Percentiles rank a stretch among this genome's conserved stretches.
phyloP scores from a whole-genome alignment of 2,329 filamentous ascomycete species.

The Aspergillus pseudoterreus region DNA sequence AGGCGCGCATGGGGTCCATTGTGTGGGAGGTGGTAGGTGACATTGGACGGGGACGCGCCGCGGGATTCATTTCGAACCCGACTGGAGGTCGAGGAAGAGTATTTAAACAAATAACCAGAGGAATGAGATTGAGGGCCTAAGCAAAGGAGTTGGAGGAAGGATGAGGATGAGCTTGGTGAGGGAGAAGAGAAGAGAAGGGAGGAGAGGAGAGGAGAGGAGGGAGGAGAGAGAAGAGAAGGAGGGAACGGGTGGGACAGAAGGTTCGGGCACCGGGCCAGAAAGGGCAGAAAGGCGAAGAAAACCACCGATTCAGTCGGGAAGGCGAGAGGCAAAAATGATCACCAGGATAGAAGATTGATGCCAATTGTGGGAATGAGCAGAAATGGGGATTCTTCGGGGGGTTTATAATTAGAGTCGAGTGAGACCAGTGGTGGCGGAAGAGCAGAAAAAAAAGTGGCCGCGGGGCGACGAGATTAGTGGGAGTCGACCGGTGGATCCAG shows the following conservation, averaged over 20 bases:
- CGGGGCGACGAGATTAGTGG: too few relatives aligned
- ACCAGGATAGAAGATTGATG: too few relatives aligned
- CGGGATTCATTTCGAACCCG: constrained; percentile 25
- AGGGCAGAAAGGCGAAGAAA: background rate
- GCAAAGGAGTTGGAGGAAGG: background rate
- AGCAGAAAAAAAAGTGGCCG: too few relatives aligned
- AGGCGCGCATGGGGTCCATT: constrained; percentile 38
- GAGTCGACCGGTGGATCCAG: too few relatives aligned
- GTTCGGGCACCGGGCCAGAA: constrained; percentile 15
- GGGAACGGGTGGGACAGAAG: background rate
- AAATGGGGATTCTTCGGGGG: too few relatives aligned
- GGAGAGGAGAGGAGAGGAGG: background rate
- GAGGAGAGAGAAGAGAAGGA: background rate
- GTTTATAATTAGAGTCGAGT: too few relatives aligned
- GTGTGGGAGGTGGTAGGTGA: constrained; percentile 32
- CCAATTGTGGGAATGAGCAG: too few relatives aligned
- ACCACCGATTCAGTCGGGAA: constrained; percentile 6
- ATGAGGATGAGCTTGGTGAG: background rate
- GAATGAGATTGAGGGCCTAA: background rate
- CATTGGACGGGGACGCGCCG: constrained; percentile 29
- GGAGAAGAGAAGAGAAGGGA: background rate
- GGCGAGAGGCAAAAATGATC: constrained; percentile 1
- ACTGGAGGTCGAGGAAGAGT: too few relatives aligned
- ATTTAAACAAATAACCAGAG: background rate
- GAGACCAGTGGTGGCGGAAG: too few relatives aligned